Evolutionary conservation across 768 basidiomycete species (phyloP), one percentile per base, ranked within the genome.

Genomic region (Wakefieldia striispora): DNA sequence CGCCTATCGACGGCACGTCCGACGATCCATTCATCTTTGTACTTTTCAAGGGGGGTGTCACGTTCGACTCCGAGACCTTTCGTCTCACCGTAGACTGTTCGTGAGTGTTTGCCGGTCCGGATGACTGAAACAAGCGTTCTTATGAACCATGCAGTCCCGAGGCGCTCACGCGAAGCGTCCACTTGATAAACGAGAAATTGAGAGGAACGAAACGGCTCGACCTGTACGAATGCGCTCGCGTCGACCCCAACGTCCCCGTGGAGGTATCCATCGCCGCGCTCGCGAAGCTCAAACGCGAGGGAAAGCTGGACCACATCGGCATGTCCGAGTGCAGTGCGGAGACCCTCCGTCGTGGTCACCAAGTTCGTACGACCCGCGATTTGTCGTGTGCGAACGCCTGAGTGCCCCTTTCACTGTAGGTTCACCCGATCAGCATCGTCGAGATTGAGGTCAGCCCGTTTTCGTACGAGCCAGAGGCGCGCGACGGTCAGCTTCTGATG

Each of bases 371-470:
- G 5, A 11, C 2, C 10, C 13, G 8, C 3, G 39, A 45, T n/a
- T n/a, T n/a, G n/a, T n/a, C n/a, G n/a, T n/a, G n/a, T n/a, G n/a
- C n/a, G n/a, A n/a, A n/a, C n/a, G n/a, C n/a, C n/a, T n/a, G n/a
- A n/a, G n/a, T n/a, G n/a, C n/a, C n/a, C n/a, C n/a, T n/a, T 34
- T 24, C 7, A 4, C 24, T 24, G 24, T 5, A 6, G 77, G 70
- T 83, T 17, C 70, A 77, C 42, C 81, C 78, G 1, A 75, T 86
- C 50, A 71, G 78, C 21, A 73, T 77, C 12, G 80, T 84, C 11
- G 86, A 88, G 62, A 83, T 87, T 43, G 86, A 89, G 60, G 65
- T 84, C 35, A 83, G 80, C 54, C 74, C 77, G 14, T 84, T 79
- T 72, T 71, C 76, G 1, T 81, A 80, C 44, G 79, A 79, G 51